Evolutionary conservation across 106 monocot genomes (phyloP), one percentile per base, ranked within the genome.

Genomic region (Phalaenopsis equestris): DNA sequence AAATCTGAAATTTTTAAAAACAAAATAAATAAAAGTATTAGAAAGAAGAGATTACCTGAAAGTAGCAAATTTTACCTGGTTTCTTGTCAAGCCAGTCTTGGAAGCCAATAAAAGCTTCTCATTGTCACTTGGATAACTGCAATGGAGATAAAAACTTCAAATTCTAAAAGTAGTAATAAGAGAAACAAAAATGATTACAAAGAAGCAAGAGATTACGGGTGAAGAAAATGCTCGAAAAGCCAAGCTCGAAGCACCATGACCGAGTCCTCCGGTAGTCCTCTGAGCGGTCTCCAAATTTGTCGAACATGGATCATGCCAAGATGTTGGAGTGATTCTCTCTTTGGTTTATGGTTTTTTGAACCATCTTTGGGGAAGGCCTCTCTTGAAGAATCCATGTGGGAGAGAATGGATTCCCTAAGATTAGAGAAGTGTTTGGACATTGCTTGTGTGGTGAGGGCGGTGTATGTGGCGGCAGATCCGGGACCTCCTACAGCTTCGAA

Each of bases 201-300:
- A 21, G 57, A 77, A 67, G 61, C 24, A 73, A 41, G 19, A 73
- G 75, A 84, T 84, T 85, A 92, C 92, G 90, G 90, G 58, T 90
- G 92, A 77, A 92, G 92, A 47, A 92, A 92, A 84, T 92, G 89
- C 49, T 92, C 87, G 47, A 92, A 92, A 75, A 92, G 89, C 92
- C 92, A 92, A 48, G 89, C 83, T 68, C 92, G 81, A 43, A 92
- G 89, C 16, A 84, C 73, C 19, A 82, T 74, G 41, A 92, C 87
- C 0, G 92, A 90, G 42, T 86, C 85, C 57, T 87, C 92, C 1
- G 92, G 92, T 17, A 92, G 52, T 16, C 92, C 92, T 77, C 92
- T 85, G 2, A 92, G 24, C 1, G 89, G 89, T 48, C 87, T 86
- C 89, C 92, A 92, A 37, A 77, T 83, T 72, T 86, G 91, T 36